Percentiles rank a stretch among this genome's conserved stretches.
Conservation (phyloP, 2,329 filamentous ascomycete genomes). For the Colletotrichum spaethianum region DNA sequence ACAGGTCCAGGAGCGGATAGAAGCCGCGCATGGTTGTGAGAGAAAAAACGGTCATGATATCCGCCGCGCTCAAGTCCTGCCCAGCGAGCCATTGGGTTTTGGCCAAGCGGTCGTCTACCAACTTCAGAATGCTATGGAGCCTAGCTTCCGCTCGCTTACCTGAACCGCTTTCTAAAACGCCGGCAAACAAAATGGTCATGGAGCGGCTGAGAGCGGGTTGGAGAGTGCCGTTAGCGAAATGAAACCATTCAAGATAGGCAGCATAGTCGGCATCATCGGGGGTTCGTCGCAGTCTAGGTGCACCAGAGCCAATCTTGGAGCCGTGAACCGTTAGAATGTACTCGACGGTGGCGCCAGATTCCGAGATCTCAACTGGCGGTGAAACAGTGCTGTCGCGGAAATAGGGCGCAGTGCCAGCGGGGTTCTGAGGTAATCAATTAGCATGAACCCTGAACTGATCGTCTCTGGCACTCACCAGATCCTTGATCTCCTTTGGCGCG, state of each 20-base stretch:
- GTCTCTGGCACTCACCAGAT: conserved; percentile 15
- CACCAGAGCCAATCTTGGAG: conserved; percentile 42
- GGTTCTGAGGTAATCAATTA: conserved; percentile 50
- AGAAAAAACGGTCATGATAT: conserved; percentile 74
- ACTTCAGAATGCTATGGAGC: conserved; percentile 41
- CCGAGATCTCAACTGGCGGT: conserved; percentile 59
- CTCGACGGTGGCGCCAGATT: conserved; percentile 72
- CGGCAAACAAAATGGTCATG: conserved; percentile 48
- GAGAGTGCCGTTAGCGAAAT: conserved; percentile 67
- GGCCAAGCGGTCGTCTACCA: conserved; percentile 64
- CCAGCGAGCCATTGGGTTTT: conserved; percentile 71
- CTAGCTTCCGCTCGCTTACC: conserved; percentile 14
- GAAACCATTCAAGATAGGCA: conserved; percentile 76
- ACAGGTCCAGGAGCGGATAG: conserved; percentile 56
- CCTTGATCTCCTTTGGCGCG: conserved; percentile 32
- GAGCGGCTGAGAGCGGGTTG: conserved; percentile 54
- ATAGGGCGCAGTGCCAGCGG: conserved; percentile 70
- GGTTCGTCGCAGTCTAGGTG: conserved; percentile 61
- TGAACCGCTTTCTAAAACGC: conserved; percentile 45
- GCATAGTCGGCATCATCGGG: conserved; percentile 63
- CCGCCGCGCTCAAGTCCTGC: conserved; percentile 73
- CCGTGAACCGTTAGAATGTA: conserved; percentile 72
- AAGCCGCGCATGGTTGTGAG: conserved; percentile 74
- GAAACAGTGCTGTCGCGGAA: conserved; percentile 69
- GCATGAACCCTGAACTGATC: neutral